Percentiles rank a stretch among this genome's conserved stretches.
Evolutionary conservation across 2,329 filamentous ascomycete species (phyloP).

Genomic region (Simplicillium aogashimaense): DNA sequence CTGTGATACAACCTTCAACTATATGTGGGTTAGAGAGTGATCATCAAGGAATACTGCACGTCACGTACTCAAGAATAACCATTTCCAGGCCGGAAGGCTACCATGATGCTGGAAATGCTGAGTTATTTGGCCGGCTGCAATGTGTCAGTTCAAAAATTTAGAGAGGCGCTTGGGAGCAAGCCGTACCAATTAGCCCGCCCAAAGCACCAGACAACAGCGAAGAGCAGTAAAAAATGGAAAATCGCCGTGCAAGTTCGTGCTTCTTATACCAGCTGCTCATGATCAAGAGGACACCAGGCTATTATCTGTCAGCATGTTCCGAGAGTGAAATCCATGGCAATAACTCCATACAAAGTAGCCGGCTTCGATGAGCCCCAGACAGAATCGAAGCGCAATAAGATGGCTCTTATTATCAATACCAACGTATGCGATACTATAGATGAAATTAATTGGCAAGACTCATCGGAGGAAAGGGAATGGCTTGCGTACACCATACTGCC

Average conservation of each 20-base stretch:
- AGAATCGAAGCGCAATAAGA: constrained; percentile 6
- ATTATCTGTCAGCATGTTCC: neutral
- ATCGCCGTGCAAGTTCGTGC: constrained; percentile 2
- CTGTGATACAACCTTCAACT: constrained; percentile 5
- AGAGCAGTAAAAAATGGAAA: constrained; percentile 4
- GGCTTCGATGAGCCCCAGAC: constrained; percentile 5
- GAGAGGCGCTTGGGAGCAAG: neutral
- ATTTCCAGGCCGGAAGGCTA: constrained; percentile 2
- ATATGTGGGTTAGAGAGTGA: neutral
- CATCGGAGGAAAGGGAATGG: neutral
- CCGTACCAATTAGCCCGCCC: constrained; percentile 4
- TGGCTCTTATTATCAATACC: neutral
- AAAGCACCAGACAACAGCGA: constrained; percentile 4
- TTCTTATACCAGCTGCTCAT: constrained; percentile 7
- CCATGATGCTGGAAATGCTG: constrained; percentile 1
- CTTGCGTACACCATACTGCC: neutral
- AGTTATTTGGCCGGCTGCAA: constrained; percentile 1
- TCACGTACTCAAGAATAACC: constrained; percentile 2
- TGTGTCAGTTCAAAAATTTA: neutral
- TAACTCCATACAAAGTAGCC: constrained; percentile 2
- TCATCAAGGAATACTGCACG: neutral
- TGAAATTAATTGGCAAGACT: neutral
- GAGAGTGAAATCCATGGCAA: too few relatives aligned
- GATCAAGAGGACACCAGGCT: constrained; percentile 5
- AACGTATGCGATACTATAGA: neutral